These are phyloP conservation scores for Corylus heterophylla DNA, from an alignment of 306 rosid genomes.

Conservation along the genomic window DNA sequence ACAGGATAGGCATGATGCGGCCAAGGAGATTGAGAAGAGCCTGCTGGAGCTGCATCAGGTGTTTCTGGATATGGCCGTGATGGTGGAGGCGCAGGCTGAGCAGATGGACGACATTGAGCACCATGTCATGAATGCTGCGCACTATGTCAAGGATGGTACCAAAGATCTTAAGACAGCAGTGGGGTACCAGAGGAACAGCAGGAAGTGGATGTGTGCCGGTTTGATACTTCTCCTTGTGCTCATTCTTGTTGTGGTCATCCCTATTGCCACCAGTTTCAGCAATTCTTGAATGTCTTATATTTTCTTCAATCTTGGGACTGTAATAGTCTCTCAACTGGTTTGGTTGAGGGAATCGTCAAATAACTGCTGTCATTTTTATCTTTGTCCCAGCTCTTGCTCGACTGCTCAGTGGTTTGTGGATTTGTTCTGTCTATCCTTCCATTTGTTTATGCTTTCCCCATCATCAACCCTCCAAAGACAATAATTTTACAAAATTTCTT, in stretches of 20 bases:
- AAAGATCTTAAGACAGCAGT: slow-evolving; percentile 59
- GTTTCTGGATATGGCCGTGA: slow-evolving; percentile 88
- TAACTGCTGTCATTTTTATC: no score
- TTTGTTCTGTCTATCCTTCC: no score
- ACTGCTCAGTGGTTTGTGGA: no score
- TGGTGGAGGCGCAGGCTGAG: slow-evolving; percentile 96
- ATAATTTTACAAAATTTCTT: no score
- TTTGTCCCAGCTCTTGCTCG: no score
- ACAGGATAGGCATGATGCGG: slow-evolving; percentile 74
- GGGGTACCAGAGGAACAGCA: slow-evolving; percentile 50
- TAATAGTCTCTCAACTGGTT: not conserved
- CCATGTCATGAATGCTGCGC: slow-evolving; percentile 69
- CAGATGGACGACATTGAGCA: slow-evolving; percentile 91
- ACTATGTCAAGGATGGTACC: slow-evolving; percentile 73
- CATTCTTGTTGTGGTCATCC: slow-evolving; percentile 58
- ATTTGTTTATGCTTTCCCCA: no score
- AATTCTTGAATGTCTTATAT: slow-evolving; percentile 34
- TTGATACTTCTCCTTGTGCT: slow-evolving; percentile 54
- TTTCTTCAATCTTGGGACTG: not conserved
- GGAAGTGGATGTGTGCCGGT: slow-evolving; percentile 80
- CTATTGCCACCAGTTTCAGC: slow-evolving; percentile 53
- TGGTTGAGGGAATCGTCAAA: not conserved
- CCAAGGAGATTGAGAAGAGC: slow-evolving; percentile 78
- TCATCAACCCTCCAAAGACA: no score
- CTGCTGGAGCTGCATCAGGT: slow-evolving; percentile 80